These are phyloP conservation scores for Heliamphora exappendiculata DNA, from an alignment of 148 eudicot species.

Conservation along the genomic window DNA sequence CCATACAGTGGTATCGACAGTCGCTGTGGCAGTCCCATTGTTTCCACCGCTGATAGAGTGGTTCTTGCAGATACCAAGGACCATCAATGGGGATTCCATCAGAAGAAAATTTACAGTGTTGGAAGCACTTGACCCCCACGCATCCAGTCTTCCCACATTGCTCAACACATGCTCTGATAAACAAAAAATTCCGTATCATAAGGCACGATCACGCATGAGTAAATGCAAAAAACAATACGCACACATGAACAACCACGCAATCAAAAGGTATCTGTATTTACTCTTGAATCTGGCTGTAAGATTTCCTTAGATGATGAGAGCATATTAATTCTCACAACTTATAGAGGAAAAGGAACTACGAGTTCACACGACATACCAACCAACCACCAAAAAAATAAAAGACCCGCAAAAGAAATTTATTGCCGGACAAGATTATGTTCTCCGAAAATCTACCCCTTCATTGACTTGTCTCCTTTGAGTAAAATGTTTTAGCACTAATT, in stretches of 20 bases:
- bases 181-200: background rate
- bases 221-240: background rate
- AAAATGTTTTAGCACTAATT: background rate
- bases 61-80: constrained; percentile 93
- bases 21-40: constrained; percentile 87
- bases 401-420: background rate
- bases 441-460: background rate
- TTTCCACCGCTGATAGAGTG: constrained; percentile 87
- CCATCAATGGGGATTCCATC: constrained; percentile 59
- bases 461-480: background rate
- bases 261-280: background rate
- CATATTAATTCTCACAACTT: background rate
- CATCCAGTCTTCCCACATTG: constrained; percentile 87
- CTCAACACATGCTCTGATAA: constrained; percentile 63
- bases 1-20: constrained; percentile 85
- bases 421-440: background rate
- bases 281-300: background rate
- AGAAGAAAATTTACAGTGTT: constrained; percentile 71
- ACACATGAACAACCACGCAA: background rate
- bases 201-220: background rate
- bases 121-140: constrained; percentile 65
- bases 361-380: background rate
- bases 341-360: background rate
- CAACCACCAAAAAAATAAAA: background rate
- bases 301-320: background rate